Conservation (phyloP, 768 basidiomycete genomes). For the Lactifluus subvellereus region DNA sequence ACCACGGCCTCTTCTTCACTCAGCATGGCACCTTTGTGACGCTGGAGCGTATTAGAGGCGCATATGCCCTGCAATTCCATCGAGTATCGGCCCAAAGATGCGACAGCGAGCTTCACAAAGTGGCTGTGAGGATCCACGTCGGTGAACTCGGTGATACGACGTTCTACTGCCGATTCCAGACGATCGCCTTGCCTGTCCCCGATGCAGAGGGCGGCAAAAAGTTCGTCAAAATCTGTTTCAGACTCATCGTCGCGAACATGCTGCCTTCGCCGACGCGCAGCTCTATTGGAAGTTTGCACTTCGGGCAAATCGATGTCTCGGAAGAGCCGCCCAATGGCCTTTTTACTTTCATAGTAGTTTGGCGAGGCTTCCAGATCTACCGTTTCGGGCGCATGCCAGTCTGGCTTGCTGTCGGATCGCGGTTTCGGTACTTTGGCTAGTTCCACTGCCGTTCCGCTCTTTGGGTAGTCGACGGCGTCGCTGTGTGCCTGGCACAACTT, state of each 20-base stretch:
- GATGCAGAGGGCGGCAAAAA: conserved; percentile 18
- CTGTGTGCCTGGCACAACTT: conserved; percentile 53
- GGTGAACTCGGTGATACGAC: conserved; percentile 28
- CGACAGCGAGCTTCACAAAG: conserved; percentile 8
- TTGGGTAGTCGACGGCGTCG: conserved; percentile 62
- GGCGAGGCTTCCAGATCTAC: conserved; percentile 26
- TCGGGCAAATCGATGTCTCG: conserved; percentile 52
- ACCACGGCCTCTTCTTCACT: conserved; percentile 61
- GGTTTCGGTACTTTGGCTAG: conserved; percentile 39
- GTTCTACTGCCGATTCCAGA: conserved; percentile 21
- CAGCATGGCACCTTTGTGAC: conserved; percentile 36
- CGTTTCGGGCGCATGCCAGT: conserved; percentile 65
- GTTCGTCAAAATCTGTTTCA: conserved; percentile 29
- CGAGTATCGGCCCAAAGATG: conserved; percentile 36
- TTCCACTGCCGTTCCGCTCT: conserved; percentile 37
- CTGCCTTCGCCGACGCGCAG: conserved; percentile 22
- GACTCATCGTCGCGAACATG: conserved; percentile 26
- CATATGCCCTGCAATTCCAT: conserved; percentile 46
- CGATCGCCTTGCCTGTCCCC: not conserved
- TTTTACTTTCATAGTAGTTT: conserved; percentile 45
- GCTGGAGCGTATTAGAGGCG: conserved; percentile 39
- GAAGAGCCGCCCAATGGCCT: conserved; percentile 58
- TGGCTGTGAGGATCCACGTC: conserved; percentile 6
- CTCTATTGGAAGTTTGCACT: conserved; percentile 20
- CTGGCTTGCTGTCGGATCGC: conserved; percentile 40